These are phyloP conservation scores for Apophysomyces ossiformis DNA, from an alignment of 371 early-diverging fungal species.

Conservation along the genomic window DNA sequence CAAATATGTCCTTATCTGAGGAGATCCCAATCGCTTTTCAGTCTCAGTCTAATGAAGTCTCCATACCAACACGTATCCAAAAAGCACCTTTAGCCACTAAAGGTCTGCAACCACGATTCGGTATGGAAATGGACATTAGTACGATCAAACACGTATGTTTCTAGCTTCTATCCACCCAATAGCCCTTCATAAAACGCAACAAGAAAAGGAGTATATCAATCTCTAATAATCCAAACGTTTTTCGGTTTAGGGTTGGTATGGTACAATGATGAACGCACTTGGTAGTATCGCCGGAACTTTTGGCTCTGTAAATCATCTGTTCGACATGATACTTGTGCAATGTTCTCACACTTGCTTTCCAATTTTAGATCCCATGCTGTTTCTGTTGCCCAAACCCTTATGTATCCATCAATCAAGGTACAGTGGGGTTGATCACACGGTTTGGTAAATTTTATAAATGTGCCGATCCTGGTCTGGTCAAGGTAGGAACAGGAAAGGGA, in stretches of 20 bases:
- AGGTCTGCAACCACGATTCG: conserved; percentile 36
- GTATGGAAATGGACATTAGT: conserved; percentile 33
- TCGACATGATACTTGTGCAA: background rate
- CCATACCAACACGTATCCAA: conserved; percentile 2
- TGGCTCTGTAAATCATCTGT: conserved; percentile 41
- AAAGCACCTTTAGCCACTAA: conserved; percentile 24
- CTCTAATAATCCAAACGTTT: too few relatives aligned
- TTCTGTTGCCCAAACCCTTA: conserved; percentile 81
- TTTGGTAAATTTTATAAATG: conserved; percentile 88
- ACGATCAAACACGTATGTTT: conserved; percentile 38
- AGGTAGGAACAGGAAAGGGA: conserved; percentile 38
- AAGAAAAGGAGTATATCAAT: too few relatives aligned
- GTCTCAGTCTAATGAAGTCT: conserved; percentile 3
- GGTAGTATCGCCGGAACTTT: conserved; percentile 48
- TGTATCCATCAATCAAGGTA: conserved; percentile 69
- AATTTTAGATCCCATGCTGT: conserved; percentile 34
- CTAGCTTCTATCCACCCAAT: too few relatives aligned
- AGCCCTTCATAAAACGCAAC: too few relatives aligned
- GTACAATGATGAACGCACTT: conserved; percentile 55
- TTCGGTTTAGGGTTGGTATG: conserved; percentile 43
- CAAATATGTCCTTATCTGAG: background rate
- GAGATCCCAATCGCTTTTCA: conserved; percentile 8
- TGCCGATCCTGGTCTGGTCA: conserved; percentile 88
- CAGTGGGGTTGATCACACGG: conserved; percentile 76
- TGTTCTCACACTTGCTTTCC: background rate